Evolutionary conservation across 73 alveolate species (phyloP).

Genomic region (Blepharisma stoltei): DNA sequence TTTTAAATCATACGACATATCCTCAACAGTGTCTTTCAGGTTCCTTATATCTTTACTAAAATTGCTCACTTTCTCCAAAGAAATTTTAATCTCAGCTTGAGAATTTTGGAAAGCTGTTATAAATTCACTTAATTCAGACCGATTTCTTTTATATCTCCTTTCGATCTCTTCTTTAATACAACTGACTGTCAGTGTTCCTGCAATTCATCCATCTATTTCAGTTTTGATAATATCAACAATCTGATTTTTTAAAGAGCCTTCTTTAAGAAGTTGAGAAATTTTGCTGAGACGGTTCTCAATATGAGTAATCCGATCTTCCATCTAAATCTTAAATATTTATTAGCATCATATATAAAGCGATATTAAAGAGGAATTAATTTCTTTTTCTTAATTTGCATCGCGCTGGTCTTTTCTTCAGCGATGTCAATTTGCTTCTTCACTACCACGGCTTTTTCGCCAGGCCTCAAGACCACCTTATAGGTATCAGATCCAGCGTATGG

Average conservation of each 20-base stretch:
- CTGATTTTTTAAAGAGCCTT: no score
- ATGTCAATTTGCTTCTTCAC: slow-evolving; percentile 26
- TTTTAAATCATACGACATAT: background rate
- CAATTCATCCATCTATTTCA: background rate
- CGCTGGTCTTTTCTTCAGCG: background rate
- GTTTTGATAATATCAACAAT: no score
- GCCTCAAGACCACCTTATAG: background rate
- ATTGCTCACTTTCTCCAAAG: background rate
- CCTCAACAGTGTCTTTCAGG: background rate
- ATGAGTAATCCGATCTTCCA: no score
- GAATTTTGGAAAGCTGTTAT: slow-evolving; percentile 12
- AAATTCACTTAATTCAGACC: background rate
- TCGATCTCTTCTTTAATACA: slow-evolving; percentile 25
- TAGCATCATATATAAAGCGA: no score
- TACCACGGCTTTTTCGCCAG: background rate
- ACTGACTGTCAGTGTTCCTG: slow-evolving; percentile 9
- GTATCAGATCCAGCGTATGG: background rate
- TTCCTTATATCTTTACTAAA: background rate
- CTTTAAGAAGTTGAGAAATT: no score
- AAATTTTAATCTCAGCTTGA: background rate
- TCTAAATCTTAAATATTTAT: no score
- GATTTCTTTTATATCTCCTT: slow-evolving; percentile 2
- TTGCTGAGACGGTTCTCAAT: no score
- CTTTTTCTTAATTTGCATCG: no score
- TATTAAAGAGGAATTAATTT: no score